Percentiles rank a stretch among this genome's conserved stretches.
Evolutionary conservation across 768 basidiomycete species (phyloP).

Genomic region (Macrocybe gigantea): DNA sequence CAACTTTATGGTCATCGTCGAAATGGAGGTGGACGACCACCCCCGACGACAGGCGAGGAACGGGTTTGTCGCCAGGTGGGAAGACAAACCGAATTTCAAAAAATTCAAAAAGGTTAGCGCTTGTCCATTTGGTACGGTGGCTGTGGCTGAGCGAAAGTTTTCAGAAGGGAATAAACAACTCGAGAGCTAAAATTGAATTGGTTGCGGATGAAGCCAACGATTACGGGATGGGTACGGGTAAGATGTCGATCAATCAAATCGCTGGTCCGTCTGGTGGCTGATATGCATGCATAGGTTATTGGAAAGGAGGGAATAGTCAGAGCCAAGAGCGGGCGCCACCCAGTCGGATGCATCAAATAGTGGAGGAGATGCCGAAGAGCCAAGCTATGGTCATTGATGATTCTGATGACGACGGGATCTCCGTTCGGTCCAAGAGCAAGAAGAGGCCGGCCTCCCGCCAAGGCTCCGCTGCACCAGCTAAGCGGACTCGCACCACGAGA

Average conservation of each 20-base stretch:
- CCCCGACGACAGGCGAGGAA: conserved; percentile 14
- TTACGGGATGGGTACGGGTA: conserved; percentile 49
- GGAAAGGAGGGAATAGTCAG: conserved; percentile 35
- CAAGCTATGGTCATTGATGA: conserved; percentile 28
- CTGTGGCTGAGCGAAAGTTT: not conserved
- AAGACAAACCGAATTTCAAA: conserved; percentile 62
- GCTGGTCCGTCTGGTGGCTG: conserved; percentile 2
- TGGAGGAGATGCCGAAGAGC: conserved; percentile 15
- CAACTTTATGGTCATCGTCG: conserved; percentile 76
- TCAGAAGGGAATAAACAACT: conserved; percentile 13
- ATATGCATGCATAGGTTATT: conserved; percentile 38
- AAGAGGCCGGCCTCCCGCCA: conserved; percentile 23
- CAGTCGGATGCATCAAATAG: conserved; percentile 11
- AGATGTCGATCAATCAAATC: conserved; percentile 10
- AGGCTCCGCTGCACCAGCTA: conserved; percentile 15
- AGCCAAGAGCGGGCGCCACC: conserved; percentile 12
- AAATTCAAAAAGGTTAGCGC: conserved; percentile 67
- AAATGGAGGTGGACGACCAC: conserved; percentile 50
- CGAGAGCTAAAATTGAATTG: conserved; percentile 36
- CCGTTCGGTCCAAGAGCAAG: conserved; percentile 11
- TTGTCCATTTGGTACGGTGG: not conserved
- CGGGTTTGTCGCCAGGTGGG: conserved; percentile 30
- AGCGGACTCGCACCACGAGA: conserved; percentile 16
- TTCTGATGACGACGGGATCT: conserved; percentile 25
- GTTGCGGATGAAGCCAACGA: conserved; percentile 46